A percentile compares a stretch with the other conserved stretches of the same genome.
These are phyloP conservation scores for Colletotrichum karsti DNA, from an alignment of 2,329 filamentous ascomycete species.

Conservation along the genomic window DNA sequence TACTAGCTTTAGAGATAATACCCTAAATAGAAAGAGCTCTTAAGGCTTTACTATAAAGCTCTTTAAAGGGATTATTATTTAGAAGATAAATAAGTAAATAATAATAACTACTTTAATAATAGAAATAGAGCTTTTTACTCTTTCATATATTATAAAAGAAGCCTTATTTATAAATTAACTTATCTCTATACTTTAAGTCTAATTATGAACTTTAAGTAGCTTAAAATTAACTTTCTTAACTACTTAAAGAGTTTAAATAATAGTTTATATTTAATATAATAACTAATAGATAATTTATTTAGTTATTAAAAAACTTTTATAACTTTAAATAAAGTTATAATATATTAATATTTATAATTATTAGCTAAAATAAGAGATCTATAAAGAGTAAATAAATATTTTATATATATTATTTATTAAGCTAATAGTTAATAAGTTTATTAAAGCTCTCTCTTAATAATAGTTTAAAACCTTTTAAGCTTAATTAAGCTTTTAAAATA, in stretches of 20 bases:
- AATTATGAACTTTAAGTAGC: background rate
- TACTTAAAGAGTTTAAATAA: too few relatives aligned
- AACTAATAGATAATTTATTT: background rate
- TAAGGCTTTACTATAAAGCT: background rate
- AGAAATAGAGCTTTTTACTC: background rate
- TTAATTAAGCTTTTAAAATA: too few relatives aligned
- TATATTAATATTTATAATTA: background rate
- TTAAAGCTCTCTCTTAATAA: too few relatives aligned
- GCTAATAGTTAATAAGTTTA: background rate
- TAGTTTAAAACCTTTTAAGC: too few relatives aligned
- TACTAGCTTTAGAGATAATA: too few relatives aligned
- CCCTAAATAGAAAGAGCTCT: too few relatives aligned
- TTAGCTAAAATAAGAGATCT: background rate
- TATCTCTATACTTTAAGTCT: background rate
- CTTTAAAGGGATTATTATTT: background rate
- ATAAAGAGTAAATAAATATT: background rate
- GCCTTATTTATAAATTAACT: background rate
- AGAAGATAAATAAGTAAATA: background rate
- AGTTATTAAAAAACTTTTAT: background rate
- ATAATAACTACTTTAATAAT: background rate
- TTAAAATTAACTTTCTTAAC: background rate
- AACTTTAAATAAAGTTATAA: background rate
- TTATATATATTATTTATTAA: background rate
- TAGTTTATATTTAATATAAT: background rate
- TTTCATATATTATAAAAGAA: background rate